phyloP scores from a whole-genome alignment of 345 rosid species.

The Syzygium aqueum region DNA sequence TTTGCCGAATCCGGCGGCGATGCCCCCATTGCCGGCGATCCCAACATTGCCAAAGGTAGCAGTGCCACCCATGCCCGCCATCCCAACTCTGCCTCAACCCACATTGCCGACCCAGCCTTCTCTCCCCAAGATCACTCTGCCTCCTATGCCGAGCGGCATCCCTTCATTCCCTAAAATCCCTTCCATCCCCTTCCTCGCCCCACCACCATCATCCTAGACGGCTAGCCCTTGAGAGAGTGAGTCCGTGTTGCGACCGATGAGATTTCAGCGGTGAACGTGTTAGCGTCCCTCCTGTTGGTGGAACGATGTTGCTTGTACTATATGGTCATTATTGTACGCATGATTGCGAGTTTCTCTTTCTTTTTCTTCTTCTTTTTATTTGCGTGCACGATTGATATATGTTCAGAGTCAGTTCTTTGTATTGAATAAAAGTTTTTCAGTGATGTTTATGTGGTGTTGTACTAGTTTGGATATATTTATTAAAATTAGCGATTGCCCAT shows the following conservation, averaged over 20 bases:
- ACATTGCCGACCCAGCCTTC: conserved; percentile 9
- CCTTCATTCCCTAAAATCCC: not conserved
- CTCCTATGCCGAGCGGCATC: conserved; percentile 5
- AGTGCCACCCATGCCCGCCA: conserved; percentile 5
- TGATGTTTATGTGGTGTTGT: not conserved
- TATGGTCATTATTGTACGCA: not conserved
- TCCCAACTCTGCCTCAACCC: conserved; percentile 7
- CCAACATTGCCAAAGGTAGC: not conserved
- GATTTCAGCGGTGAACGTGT: not conserved
- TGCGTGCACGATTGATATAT: not conserved
- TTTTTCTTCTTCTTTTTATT: not conserved
- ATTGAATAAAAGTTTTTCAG: not conserved
- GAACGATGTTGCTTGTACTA: not conserved
- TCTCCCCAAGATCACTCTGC: conserved; percentile 10
- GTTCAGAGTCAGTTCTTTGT: not conserved
- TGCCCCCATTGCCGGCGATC: conserved; percentile 7
- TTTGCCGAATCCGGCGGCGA: not conserved
- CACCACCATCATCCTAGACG: conserved; percentile 1
- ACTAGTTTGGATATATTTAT: not conserved
- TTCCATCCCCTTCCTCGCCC: conserved; percentile 7
- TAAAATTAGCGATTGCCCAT: not conserved
- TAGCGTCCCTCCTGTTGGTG: not conserved
- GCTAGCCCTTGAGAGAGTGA: not conserved
- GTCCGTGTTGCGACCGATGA: not conserved
- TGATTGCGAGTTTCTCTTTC: not conserved